Conservation (phyloP, 495 filamentous ascomycete genomes). For the Xylaria bambusicola region DNA sequence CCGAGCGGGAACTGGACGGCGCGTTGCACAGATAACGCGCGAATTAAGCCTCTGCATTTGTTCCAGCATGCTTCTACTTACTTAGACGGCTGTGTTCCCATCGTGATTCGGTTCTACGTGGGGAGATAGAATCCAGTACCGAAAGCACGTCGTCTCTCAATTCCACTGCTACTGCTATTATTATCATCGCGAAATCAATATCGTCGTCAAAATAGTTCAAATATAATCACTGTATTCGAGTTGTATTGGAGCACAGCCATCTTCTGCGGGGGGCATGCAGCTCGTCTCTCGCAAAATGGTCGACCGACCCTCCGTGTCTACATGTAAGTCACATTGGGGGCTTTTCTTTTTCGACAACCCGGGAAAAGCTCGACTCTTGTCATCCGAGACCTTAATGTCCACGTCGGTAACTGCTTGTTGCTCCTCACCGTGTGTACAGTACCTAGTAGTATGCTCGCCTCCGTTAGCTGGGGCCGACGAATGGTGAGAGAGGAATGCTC, state of each 20-base stretch:
- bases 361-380: neutral
- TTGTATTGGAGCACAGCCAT: slow-evolving; percentile 5
- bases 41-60: neutral
- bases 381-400: slow-evolving; percentile 1
- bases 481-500: slow-evolving; percentile 8
- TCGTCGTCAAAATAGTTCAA: neutral
- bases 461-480: no score
- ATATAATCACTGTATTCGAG: neutral
- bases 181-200: slow-evolving; percentile 8
- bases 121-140: neutral
- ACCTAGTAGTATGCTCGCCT: no score
- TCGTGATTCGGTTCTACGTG: neutral
- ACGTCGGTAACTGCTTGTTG: neutral
- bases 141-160: neutral
- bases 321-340: neutral
- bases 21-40: neutral
- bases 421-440: no score
- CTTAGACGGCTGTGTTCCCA: no score
- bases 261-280: slow-evolving; percentile 8
- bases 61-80: neutral
- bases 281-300: neutral
- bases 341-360: slow-evolving; percentile 8
- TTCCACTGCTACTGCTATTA: neutral
- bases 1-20: slow-evolving; percentile 17
- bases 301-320: neutral